Evolutionary conservation across 176 grass and related monocot genomes (phyloP), one percentile per base, ranked within the genome.

Genomic region (Secale cereale): DNA sequence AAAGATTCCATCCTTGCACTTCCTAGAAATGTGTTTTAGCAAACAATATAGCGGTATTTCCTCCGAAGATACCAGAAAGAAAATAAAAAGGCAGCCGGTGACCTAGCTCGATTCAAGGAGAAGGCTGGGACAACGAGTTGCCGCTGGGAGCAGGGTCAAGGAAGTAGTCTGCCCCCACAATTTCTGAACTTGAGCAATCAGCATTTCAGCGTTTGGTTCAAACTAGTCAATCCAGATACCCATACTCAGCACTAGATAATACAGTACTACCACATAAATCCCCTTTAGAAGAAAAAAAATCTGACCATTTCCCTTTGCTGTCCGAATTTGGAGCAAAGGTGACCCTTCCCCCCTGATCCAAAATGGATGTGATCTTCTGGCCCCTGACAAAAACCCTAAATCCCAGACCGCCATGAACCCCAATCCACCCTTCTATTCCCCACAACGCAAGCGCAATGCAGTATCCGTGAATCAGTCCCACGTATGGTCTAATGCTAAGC

Each of bases 361-460:
- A 36, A 69, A 69, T 36, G 16, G 31, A 69, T 20, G 13, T 3
- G 33, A 20, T 35, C 65, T 48, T 32, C 31, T 32, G 19, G 20
- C 20, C 32, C 19, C 20, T 70, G 66, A 22, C 32, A 70, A 73
- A 65, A 74, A 74, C 70, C 70, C 70, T 74, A 74, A 74, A 74
- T 74, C 70, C 23, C 63, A 65, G 28, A 16, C 28, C 23, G 23
- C 0, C 12, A 28, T 29, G 10, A 65, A 65, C 62, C 62, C 27
- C 11, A 15, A 27, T 25, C 40, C 26, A 74, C 70, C 40, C 70
- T 74, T 19, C 50, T 56, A 20, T 43, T 48, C 70, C 40, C 40
- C 43, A 8, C 70, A 10, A n/a, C 13, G 40, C 70, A 37, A 28
- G 27, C 6, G n/a, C 39, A 46, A 73, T 73, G 39, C 70, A 46